These are phyloP conservation scores for Yamadazyma akitaensis DNA, from an alignment of 805 yeast species.

Conservation along the genomic window DNA sequence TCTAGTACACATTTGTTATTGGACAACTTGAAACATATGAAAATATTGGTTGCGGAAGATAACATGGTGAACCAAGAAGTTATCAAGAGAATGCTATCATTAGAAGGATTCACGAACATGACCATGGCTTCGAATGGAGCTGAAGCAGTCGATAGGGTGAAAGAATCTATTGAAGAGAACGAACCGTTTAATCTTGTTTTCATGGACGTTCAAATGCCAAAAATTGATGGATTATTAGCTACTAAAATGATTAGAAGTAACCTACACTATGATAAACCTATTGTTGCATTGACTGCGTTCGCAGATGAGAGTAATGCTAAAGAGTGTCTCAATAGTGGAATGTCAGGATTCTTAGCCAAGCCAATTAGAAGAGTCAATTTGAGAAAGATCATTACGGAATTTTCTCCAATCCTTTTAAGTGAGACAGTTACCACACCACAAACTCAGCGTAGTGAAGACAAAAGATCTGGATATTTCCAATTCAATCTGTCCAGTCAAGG, in stretches of 20 bases:
- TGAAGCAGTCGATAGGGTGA: constrained; percentile 74
- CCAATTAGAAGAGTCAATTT: constrained; percentile 77
- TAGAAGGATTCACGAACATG: constrained; percentile 75
- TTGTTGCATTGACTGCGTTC: constrained; percentile 92
- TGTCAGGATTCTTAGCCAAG: constrained; percentile 87
- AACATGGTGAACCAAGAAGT: constrained; percentile 94
- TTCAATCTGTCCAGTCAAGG: not conserved
- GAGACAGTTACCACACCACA: constrained; percentile 36
- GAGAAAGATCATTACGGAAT: constrained; percentile 51
- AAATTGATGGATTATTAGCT: constrained; percentile 83
- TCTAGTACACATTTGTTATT: constrained; percentile 4
- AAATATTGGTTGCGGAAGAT: constrained; percentile 88
- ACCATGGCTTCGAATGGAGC: constrained; percentile 86
- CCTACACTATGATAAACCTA: constrained; percentile 62
- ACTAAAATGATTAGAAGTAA: constrained; percentile 69
- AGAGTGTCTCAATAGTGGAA: constrained; percentile 84
- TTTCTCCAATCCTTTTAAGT: constrained; percentile 35
- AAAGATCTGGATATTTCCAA: constrained; percentile 19
- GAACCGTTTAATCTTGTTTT: constrained; percentile 67
- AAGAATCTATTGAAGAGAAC: constrained; percentile 40
- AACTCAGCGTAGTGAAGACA: constrained; percentile 25
- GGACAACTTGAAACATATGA: constrained; percentile 26
- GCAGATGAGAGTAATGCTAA: constrained; percentile 89
- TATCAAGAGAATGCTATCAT: constrained; percentile 76
- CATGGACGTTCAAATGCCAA: constrained; percentile 99